These are phyloP conservation scores for Trametopsis cervina DNA, from an alignment of 768 basidiomycete species.

Conservation along the genomic window DNA sequence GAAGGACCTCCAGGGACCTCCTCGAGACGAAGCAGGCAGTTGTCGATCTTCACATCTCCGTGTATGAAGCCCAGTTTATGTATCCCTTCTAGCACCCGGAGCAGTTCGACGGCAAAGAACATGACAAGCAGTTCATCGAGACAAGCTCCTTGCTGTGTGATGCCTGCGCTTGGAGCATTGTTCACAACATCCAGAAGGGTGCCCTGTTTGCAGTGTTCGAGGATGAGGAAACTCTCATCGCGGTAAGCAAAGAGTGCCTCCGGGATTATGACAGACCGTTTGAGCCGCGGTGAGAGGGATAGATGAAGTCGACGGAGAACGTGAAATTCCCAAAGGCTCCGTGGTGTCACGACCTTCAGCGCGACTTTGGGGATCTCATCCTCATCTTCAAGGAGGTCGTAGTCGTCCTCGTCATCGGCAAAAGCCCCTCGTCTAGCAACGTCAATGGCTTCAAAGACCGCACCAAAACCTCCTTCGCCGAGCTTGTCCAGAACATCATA, in stretches of 20 bases:
- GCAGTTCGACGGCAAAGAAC: constrained; percentile 91
- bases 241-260: constrained; percentile 75
- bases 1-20: constrained; percentile 66
- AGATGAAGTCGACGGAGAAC: constrained; percentile 73
- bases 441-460: constrained; percentile 83
- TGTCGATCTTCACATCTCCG: constrained; percentile 98
- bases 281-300: constrained; percentile 50
- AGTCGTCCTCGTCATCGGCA: constrained; percentile 33
- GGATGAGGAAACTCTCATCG: constrained; percentile 86
- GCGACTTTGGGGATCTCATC: constrained; percentile 61
- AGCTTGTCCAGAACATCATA: constrained; percentile 81
- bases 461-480: constrained; percentile 95
- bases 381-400: constrained; percentile 38
- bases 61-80: constrained; percentile 86
- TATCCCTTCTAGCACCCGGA: constrained; percentile 76
- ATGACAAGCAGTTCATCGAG: constrained; percentile 91
- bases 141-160: constrained; percentile 73
- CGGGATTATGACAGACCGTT: constrained; percentile 67
- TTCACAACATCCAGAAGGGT: constrained; percentile 91
- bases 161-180: constrained; percentile 63
- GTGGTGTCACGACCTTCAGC: constrained; percentile 85
- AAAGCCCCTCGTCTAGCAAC: constrained; percentile 34
- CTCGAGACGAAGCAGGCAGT: constrained; percentile 90
- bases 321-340: constrained; percentile 89
- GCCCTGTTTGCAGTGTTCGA: constrained; percentile 87